Conservation (phyloP, 148 eudicot genomes). For the Cornus kousa region DNA sequence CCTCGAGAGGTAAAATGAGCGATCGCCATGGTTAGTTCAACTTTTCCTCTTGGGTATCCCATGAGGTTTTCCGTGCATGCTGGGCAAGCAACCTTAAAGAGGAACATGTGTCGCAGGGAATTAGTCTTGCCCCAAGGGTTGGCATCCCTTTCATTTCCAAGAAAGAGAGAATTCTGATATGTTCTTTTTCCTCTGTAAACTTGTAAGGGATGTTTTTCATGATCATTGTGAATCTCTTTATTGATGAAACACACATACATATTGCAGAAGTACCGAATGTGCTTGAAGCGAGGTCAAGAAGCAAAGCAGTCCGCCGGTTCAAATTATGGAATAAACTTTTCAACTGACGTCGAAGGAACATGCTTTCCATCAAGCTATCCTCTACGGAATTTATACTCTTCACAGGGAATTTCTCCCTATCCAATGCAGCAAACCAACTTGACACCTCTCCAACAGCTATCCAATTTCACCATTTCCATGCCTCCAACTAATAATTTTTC, state of each 20-base stretch:
- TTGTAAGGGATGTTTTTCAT: neutral
- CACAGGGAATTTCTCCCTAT: neutral
- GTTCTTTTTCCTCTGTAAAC: too few relatives aligned
- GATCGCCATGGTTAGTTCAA: too few relatives aligned
- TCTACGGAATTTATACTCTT: neutral
- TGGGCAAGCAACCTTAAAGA: too few relatives aligned
- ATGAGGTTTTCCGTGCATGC: too few relatives aligned
- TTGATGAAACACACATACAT: neutral
- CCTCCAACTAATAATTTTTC: neutral
- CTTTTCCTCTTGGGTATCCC: too few relatives aligned
- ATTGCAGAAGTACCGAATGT: slow-evolving; percentile 33
- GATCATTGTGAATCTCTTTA: neutral
- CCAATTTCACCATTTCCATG: neutral
- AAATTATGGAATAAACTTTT: neutral
- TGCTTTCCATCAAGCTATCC: slow-evolving; percentile 12
- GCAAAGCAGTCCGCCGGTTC: neutral
- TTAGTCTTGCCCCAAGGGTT: too few relatives aligned
- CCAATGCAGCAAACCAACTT: neutral
- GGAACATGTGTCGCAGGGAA: too few relatives aligned
- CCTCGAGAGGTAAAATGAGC: too few relatives aligned
- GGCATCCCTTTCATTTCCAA: too few relatives aligned
- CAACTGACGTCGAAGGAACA: neutral
- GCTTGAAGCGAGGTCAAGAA: slow-evolving; percentile 20
- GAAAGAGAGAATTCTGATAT: too few relatives aligned
- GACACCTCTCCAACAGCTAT: neutral